Conservation (phyloP, 768 basidiomycete genomes). For the Boletus sp. region DNA sequence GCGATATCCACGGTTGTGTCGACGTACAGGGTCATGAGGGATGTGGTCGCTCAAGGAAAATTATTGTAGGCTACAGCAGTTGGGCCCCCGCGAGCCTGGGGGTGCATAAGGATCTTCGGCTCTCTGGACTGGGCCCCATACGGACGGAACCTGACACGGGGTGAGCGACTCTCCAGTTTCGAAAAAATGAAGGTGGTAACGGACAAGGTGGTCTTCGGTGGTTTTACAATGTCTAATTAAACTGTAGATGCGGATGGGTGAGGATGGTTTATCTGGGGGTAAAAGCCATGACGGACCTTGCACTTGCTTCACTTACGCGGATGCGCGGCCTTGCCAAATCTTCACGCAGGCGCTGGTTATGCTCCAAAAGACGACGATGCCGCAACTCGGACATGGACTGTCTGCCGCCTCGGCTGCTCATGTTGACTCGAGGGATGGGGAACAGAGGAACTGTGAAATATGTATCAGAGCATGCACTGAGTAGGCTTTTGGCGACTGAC, state of each 20-base stretch:
- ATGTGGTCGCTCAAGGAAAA: background rate
- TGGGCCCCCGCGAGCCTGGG: conserved; percentile 46
- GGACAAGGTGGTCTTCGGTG: conserved; percentile 66
- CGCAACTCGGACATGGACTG: conserved; percentile 81
- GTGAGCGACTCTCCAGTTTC: conserved; percentile 12
- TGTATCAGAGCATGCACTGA: background rate
- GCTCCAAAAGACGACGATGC: conserved; percentile 72
- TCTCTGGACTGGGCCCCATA: conserved; percentile 94
- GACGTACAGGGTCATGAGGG: background rate
- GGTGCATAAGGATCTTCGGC: conserved; percentile 92
- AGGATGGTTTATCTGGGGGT: conserved; percentile 1
- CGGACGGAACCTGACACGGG: conserved; percentile 73
- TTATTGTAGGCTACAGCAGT: conserved; percentile 63
- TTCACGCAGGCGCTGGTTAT: conserved; percentile 68
- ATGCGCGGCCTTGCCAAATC: conserved; percentile 70
- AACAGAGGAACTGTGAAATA: background rate
- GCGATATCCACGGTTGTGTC: background rate
- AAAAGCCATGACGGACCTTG: conserved; percentile 44
- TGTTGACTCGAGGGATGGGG: conserved; percentile 25
- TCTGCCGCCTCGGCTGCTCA: conserved; percentile 62
- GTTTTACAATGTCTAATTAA: conserved; percentile 72
- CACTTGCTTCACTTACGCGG: conserved; percentile 68
- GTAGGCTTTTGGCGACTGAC: conserved; percentile 3
- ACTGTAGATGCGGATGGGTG: conserved; percentile 35
- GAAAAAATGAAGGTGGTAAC: conserved; percentile 23